Base-by-base conservation (phyloP, 2,329 filamentous ascomycete species). In the Diaporthe sp. region DNA sequence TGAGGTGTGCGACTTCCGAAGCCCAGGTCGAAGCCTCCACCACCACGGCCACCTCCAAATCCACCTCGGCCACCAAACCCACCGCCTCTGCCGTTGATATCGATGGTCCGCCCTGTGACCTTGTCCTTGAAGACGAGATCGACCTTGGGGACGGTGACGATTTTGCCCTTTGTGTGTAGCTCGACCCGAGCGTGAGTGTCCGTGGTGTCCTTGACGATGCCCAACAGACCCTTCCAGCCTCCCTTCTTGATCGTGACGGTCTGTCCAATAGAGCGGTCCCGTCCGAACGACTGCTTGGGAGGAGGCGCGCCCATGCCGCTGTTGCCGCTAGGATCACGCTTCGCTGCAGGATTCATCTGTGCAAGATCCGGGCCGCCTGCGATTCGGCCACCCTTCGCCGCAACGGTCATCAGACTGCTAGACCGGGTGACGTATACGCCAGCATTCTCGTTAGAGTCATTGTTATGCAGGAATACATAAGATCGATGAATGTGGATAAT, bases 191-290 rank as follows among this genome's bases (percentile, higher is more conserved):
- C 96, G 79, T 94, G 91, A 4, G 91, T 91, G 79, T 97, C 96
- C 9, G 94, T 97, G 0, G 96, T 94, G 81, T 98, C 96, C 82
- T 98, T 98, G 79, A 99, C 96, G 77, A 98, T 97, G 79, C 97
- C 97, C 55, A 98, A 87, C 56, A 98, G 88, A 73, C 96, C 96
- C 85, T 99, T 99, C 87, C 96, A 95, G 30, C 93, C 92, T 37
- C 97, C 97, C 81, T 93, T 95, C 73, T 92, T 91, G 80, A 98
- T 94, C 69, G 93, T 94, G 58, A 98, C 95, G 0, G 95, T 98
- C 85, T 98, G 96, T 56, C 96, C 96, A 76, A 98, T 92, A 37
- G 97, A 88, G 72, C 92, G 91, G 82, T 99, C 97, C 51, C 95
- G 91, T 30, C 93, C 92, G 79, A 95, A 95, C 70, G 92, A 90